phyloP scores from a whole-genome alignment of 306 rosid genomes.

The cucumber (Cucumis sativus) region DNA sequence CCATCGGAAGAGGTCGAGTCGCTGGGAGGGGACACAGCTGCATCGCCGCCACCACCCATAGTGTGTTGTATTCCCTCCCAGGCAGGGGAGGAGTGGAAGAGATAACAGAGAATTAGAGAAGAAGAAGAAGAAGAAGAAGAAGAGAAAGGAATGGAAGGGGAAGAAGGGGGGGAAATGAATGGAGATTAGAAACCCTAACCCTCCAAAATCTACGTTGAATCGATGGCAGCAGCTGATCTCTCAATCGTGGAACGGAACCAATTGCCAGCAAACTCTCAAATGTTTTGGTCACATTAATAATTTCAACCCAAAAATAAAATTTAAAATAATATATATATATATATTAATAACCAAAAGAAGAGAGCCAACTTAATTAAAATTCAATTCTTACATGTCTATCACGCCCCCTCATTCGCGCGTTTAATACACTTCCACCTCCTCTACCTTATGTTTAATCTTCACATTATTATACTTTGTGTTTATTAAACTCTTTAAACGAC shows the following conservation, averaged over 20 bases:
- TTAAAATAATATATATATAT: too few relatives aligned
- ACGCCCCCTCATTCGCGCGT: too few relatives aligned
- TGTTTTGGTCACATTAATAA: background rate
- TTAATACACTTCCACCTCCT: too few relatives aligned
- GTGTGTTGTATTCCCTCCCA: background rate
- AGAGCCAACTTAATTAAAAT: too few relatives aligned
- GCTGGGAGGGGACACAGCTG: background rate
- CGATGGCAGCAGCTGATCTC: conserved; percentile 4
- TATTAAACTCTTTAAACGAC: too few relatives aligned
- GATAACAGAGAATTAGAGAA: background rate
- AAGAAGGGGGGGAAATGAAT: background rate
- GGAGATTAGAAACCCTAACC: conserved; percentile 1
- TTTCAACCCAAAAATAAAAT: background rate
- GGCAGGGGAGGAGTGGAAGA: conserved; percentile 1
- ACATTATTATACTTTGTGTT: too few relatives aligned
- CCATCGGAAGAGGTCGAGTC: background rate
- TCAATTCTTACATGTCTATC: too few relatives aligned
- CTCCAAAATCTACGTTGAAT: background rate
- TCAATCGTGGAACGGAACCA: background rate
- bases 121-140: background rate
- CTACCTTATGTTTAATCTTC: too few relatives aligned
- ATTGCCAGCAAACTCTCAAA: background rate
- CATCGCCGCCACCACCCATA: conserved; percentile 5
- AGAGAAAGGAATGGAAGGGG: background rate
- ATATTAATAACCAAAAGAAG: too few relatives aligned